Conservation (phyloP, 164 flowering plant species). For the Kalanchoe fedtschenkoi region DNA sequence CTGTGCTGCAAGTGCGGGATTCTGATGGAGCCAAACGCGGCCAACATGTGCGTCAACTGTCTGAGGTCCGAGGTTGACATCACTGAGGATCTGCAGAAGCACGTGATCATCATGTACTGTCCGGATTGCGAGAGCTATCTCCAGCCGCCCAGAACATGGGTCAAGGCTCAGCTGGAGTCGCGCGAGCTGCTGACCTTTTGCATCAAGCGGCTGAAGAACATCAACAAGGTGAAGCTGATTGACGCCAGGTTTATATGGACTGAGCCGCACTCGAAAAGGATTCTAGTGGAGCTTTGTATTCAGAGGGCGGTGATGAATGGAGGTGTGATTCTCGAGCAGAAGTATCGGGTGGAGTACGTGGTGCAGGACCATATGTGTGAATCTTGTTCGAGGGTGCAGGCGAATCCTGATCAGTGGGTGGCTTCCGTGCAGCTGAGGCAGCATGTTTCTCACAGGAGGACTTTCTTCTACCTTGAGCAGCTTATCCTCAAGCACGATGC, state of each 20-base stretch:
- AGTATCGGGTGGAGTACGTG: background rate
- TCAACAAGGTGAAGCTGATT: background rate
- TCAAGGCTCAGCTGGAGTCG: background rate
- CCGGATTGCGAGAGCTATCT: background rate
- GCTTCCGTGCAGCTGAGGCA: background rate
- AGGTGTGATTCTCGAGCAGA: background rate
- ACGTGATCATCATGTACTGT: background rate
- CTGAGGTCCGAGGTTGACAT: background rate
- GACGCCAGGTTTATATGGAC: background rate
- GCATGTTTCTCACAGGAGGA: background rate
- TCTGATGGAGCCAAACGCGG: background rate
- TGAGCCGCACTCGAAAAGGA: background rate
- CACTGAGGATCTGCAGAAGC: background rate
- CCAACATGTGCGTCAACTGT: background rate
- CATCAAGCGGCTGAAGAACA: too few relatives aligned
- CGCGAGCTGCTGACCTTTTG: background rate
- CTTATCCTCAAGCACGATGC: background rate
- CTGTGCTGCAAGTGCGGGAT: background rate
- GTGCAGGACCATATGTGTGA: conserved; percentile 1
- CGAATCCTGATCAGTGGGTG: background rate
- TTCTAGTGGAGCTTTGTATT: too few relatives aligned
- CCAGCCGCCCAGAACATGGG: background rate
- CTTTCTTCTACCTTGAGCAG: background rate
- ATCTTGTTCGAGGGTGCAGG: background rate
- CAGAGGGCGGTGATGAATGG: background rate